Evolutionary conservation across 2,329 filamentous ascomycete species (phyloP), one percentile per base, ranked within the genome.

Genomic region (Aspergillus proliferans): DNA sequence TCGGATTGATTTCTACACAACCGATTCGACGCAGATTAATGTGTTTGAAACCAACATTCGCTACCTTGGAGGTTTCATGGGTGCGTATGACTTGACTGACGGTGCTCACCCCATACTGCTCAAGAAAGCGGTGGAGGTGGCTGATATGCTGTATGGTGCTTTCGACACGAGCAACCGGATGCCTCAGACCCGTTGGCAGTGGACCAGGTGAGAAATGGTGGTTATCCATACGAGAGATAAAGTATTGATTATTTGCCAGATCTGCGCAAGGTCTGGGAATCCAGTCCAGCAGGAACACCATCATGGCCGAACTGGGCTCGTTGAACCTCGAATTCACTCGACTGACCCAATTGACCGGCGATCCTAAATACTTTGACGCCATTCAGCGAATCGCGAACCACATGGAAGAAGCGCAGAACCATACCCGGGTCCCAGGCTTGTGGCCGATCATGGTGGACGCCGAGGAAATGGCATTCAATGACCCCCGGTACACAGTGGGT

Each of bases 131-230:
- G 77, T 83, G n/a, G 86, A 92, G 67, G 78, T 93, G 14, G 89
- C 83, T 34, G 87, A 92, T 56, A 80, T 95, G 56, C 75, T 95
- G 14, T 89, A 90, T 74, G 82, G 85, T 47, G 81, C 86, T 2
- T 95, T 95, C 61, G 89, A 95, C 67, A 97, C 92, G 1, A 89
- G 89, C 1, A 96, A 97, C 66, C 83, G 89, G 56, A 94, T 97
- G 88, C 91, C 91, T 2, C 73, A 89, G 10, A 77, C 89, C 6
- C 88, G 85, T 65, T 94, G 91, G 72, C 74, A 80, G 53, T 95
- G 87, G 87, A 81, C 82, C 63, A 87, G 84, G 56, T 80, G 63
- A 60, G 71, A 43, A 46, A 56, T 47, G 36, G 10, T n/a, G 6
- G 4, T 14, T 24, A 24, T 19, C 15, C 18, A n/a, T 2, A 41